Evolutionary conservation across 495 filamentous ascomycete genomes (phyloP).

Genomic region (Bathelium albidoporum): DNA sequence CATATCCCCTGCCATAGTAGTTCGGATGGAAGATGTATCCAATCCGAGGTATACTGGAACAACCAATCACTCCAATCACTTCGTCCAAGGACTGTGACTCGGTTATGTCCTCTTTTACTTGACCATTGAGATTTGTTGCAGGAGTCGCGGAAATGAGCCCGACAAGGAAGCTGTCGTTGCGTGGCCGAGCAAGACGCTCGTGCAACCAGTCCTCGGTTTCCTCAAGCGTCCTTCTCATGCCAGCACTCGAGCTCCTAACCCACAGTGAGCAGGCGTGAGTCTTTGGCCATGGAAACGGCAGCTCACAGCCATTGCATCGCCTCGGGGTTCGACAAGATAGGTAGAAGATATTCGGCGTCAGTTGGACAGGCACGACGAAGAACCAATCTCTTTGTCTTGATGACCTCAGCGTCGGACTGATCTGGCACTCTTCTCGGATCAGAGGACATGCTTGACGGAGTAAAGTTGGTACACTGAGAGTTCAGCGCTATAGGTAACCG

Average conservation of each 20-base stretch:
- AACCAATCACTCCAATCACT: constrained; percentile 15
- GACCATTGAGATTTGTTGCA: neutral
- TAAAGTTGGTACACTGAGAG: too few species aligned
- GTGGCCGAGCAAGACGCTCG: neutral
- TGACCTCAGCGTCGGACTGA: neutral
- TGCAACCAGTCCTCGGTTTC: neutral
- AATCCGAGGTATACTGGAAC: neutral
- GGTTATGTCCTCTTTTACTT: neutral
- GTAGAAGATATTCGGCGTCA: neutral
- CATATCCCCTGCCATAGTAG: constrained; percentile 17
- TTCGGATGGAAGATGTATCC: constrained; percentile 5
- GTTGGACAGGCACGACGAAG: neutral
- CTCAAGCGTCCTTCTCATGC: neutral
- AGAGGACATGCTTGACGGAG: neutral
- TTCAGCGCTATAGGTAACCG: too few species aligned
- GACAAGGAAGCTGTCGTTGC: neutral
- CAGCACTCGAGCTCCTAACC: neutral
- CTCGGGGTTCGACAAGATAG: neutral
- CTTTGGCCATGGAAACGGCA: neutral
- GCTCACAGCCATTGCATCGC: constrained; percentile 7
- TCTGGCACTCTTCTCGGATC: neutral
- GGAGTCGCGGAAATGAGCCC: neutral
- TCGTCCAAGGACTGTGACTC: constrained; percentile 7
- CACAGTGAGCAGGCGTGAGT: neutral
- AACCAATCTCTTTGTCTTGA: neutral